Conservation (phyloP, 768 basidiomycete species). For the Pulveroboletus frians region DNA sequence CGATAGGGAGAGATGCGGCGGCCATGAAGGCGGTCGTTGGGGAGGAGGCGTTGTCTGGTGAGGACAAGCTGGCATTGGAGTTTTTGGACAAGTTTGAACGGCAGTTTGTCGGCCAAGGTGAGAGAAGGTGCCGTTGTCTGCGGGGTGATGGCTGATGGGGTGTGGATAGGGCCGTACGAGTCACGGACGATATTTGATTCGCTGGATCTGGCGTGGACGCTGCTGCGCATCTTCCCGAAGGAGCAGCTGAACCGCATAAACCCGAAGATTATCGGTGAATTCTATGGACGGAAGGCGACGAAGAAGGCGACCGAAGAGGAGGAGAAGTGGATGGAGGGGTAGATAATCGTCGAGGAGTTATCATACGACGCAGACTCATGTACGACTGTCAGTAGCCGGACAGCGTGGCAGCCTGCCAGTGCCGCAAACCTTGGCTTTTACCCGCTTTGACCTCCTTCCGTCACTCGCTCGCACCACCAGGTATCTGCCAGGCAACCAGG, state of each 20-base stretch:
- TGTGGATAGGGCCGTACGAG: slow-evolving; percentile 75
- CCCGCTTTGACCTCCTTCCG: slow-evolving; percentile 22
- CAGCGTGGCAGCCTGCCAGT: slow-evolving; percentile 32
- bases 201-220: slow-evolving; percentile 93
- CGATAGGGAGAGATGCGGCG: slow-evolving; percentile 94
- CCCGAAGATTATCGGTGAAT: slow-evolving; percentile 93
- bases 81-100: slow-evolving; percentile 98
- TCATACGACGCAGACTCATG: too few relatives aligned
- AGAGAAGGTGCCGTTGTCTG: slow-evolving; percentile 6
- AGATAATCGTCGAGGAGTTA: too few relatives aligned
- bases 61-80: slow-evolving; percentile 95
- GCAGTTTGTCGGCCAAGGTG: slow-evolving; percentile 95
- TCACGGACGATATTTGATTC: slow-evolving; percentile 96
- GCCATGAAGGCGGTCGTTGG: slow-evolving; percentile 99
- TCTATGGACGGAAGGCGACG: slow-evolving; percentile 78
- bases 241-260: slow-evolving; percentile 97
- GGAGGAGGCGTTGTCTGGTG: slow-evolving; percentile 90
- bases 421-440: slow-evolving; percentile 12
- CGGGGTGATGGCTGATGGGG: slow-evolving; percentile 6
- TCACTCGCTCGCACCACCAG: slow-evolving; percentile 21
- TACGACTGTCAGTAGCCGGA: slow-evolving; percentile 21
- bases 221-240: slow-evolving; percentile 97
- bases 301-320: slow-evolving; percentile 54
- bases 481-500: slow-evolving; percentile 30
- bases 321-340: slow-evolving; percentile 62